Evolutionary conservation across 768 basidiomycete species (phyloP), one percentile per base, ranked within the genome.

Genomic region (Tephrocybe sp.): DNA sequence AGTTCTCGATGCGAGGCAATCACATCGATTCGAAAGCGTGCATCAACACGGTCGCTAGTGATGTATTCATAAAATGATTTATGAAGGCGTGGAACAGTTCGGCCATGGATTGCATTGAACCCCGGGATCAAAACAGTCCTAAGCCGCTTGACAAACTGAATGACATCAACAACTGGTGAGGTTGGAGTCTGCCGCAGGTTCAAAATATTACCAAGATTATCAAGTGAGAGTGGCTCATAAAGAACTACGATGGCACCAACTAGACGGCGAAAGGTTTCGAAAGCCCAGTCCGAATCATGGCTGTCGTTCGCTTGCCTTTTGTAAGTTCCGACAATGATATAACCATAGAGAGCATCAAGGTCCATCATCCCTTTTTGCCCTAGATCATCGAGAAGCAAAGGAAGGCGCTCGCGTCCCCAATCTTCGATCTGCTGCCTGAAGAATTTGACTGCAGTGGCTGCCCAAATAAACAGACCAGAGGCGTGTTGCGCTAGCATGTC

Each of bases 381-480:
- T n/a, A 34, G 5, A 9, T 34, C 16, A 34, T 34, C 32, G 7
- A 34, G 11, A 9, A 34, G 11, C 11, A n/a, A 12, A 34, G 5
- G 11, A 15, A 34, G 32, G 9, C 32, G 13, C 15, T 34, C 15
- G 15, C 26, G 50, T 2, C 60, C 57, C 38, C 34, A 31, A 9
- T 31, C 27, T 3, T 40, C 28, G 15, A 61, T 38, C 22, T 54
- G 55, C 26, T 51, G 44, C 9, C 52, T 30, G 22, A 59, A 13
- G 27, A 59, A 52, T 12, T 38, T 51, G 9, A 31, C 24, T 24
- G 50, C 53, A 6, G 58, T 56, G 5, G 51, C 55, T 4, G 52
- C 58, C 50, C 58, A 56, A 18, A 59, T 52, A 15, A 59, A 56
- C n/a, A 51, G 45, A 2, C 58, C 58, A 2, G 52, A 51, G 2